Percentiles rank a stretch among this genome's conserved stretches.
These are phyloP conservation scores for Candida cerambycidarum DNA, from an alignment of 805 yeast species.

Conservation along the genomic window DNA sequence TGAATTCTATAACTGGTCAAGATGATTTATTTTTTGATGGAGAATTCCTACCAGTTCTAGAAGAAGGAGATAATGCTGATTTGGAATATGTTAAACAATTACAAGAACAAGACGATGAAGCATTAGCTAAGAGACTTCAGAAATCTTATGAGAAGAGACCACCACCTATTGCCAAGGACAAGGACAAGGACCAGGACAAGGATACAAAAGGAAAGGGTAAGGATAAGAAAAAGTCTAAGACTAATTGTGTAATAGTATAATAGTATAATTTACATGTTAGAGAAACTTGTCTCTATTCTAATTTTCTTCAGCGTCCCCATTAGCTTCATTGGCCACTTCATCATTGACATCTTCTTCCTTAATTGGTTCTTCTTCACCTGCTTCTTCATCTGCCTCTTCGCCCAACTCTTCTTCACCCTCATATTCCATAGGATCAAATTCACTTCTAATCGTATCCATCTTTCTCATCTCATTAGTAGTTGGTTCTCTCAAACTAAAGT, in stretches of 20 bases:
- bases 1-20: conserved; percentile 64
- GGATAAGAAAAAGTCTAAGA: conserved; percentile 9
- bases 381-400: conserved; percentile 23
- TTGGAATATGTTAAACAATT: conserved; percentile 43
- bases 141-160: conserved; percentile 24
- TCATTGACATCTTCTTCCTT: conserved; percentile 12
- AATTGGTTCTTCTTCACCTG: not conserved
- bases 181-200: conserved; percentile 8
- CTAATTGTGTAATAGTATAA: conserved; percentile 24
- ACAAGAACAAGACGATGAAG: conserved; percentile 59
- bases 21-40: conserved; percentile 74
- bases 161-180: conserved; percentile 1
- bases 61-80: conserved; percentile 21
- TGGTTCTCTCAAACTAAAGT: conserved; percentile 67
- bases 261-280: conserved; percentile 8
- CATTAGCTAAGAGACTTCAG: conserved; percentile 48
- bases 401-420: conserved; percentile 58
- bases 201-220: conserved; percentile 15
- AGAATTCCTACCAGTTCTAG: conserved; percentile 50
- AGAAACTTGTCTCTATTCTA: too few species aligned
- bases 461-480: conserved; percentile 64
- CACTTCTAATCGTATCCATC: conserved; percentile 68
- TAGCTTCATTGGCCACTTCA: not conserved
- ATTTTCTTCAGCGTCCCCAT: not conserved
- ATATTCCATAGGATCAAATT: conserved; percentile 77